Base-by-base conservation (phyloP, 441 rosid genomes). In the Populus hybrid region DNA sequence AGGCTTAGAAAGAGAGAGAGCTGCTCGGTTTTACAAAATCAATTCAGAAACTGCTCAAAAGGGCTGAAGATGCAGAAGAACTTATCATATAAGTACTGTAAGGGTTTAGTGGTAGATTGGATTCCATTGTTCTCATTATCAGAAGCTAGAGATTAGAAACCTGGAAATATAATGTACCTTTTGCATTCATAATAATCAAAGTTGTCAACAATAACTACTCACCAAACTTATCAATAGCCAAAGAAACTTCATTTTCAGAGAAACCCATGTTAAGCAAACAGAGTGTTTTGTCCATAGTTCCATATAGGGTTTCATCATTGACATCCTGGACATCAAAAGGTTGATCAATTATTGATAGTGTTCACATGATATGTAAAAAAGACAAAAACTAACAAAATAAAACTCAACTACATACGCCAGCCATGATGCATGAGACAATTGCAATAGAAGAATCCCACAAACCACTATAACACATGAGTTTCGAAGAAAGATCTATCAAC, bases 181-280 rank as follows among this genome's bases (percentile, higher is more conserved):
- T 40, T 69, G 33, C 65, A 71, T 74, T 36, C 31, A 72, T 77
- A 73, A 73, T 59, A 68, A 33, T 8, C 38, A 68, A 79, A 84
- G 40, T 75, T 72, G 9, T 24, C 45, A 76, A 72, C 45, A 24
- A 38, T 79, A 75, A 73, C 40, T 75, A 80, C 95, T 81, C 73
- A 93, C 99, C 97, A 68, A 87, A 85, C 82, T 86, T 93, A 78
- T 96, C 99, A 75, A 96, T 85, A 35, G 95, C 99, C 79, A 86
- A 74, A 79, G 99, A 96, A 74, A 94, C 83, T 82, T 96, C 94
- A 82, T 87, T 84, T 82, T 91, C 95, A 66, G 98, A 84, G 90
- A 94, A 96, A 79, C 99, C 99, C 97, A 94, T 90, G 82, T 92
- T 92, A 80, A 96, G 94, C 86, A 96, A 87, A 23, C 72, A 79